Evolutionary conservation across 768 basidiomycete genomes (phyloP).

Genomic region (Suillus americanus): DNA sequence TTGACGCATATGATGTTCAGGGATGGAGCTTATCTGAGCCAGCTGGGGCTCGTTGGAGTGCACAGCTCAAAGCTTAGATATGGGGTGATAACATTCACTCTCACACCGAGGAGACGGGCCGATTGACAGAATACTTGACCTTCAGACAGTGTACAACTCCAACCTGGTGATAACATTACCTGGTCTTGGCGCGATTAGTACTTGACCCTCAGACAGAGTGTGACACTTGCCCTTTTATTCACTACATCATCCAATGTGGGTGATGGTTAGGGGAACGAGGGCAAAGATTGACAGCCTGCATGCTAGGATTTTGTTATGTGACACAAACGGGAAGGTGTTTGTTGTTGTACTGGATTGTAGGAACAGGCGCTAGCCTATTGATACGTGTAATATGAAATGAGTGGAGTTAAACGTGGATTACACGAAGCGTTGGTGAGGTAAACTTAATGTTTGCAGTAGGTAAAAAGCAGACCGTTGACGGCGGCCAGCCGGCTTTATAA

Average conservation of each 20-base stretch:
- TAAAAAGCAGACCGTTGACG: constrained; percentile 1
- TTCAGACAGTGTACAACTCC: constrained; percentile 1
- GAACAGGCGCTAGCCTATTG: not conserved
- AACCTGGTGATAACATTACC: not conserved
- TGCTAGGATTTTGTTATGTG: not conserved
- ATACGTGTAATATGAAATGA: not conserved
- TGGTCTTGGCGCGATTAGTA: constrained; percentile 5
- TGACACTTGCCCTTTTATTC: constrained; percentile 58
- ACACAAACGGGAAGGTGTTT: not conserved
- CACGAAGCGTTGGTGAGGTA: constrained; percentile 1
- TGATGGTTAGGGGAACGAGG: constrained; percentile 83
- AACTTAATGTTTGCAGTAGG: not conserved
- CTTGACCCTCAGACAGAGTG: constrained; percentile 14
- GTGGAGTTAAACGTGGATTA: constrained; percentile 4
- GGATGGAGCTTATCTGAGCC: constrained; percentile 93
- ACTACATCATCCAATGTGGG: constrained; percentile 67
- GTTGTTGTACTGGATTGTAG: not conserved
- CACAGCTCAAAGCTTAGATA: constrained; percentile 70
- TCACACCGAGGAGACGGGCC: not conserved
- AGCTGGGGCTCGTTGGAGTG: constrained; percentile 76
- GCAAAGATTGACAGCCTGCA: constrained; percentile 51
- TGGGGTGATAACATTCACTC: constrained; percentile 1
- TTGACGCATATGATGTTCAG: constrained; percentile 36
- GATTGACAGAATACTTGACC: constrained; percentile 19
- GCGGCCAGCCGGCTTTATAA: not conserved